Percentiles rank a stretch among this genome's conserved stretches.
These are phyloP conservation scores for Epichloe hybrida DNA, from an alignment of 2,329 filamentous ascomycete species.

Conservation along the genomic window DNA sequence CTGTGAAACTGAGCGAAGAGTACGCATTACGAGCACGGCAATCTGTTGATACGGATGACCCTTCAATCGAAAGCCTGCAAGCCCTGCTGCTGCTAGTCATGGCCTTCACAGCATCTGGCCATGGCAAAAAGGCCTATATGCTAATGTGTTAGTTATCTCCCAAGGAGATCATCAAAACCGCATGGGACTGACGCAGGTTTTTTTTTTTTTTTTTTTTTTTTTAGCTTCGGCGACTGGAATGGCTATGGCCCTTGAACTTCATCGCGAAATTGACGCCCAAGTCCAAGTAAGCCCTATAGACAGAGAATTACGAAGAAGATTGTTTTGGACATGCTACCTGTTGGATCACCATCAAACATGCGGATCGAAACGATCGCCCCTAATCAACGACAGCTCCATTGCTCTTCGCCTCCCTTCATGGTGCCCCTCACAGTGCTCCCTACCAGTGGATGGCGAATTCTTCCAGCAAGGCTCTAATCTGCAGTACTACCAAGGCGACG, in stretches of 20 bases:
- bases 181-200: neutral
- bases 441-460: slow-evolving; percentile 62
- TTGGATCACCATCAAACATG: slow-evolving; percentile 74
- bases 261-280: slow-evolving; percentile 57
- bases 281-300: slow-evolving; percentile 52
- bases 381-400: slow-evolving; percentile 66
- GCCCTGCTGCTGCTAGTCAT: slow-evolving; percentile 61
- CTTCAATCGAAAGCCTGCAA: slow-evolving; percentile 65
- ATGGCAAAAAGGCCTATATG: slow-evolving; percentile 81
- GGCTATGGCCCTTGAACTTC: slow-evolving; percentile 68
- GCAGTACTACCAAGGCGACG: slow-evolving; percentile 54
- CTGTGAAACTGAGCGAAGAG: slow-evolving; percentile 56
- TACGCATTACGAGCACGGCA: slow-evolving; percentile 56
- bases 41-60: slow-evolving; percentile 67
- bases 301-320: slow-evolving; percentile 60
- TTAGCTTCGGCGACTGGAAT: slow-evolving; percentile 45
- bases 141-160: slow-evolving; percentile 45
- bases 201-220: too few species aligned
- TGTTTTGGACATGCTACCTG: slow-evolving; percentile 83
- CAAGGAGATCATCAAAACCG: neutral
- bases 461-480: slow-evolving; percentile 70
- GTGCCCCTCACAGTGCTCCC: slow-evolving; percentile 45
- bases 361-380: slow-evolving; percentile 68
- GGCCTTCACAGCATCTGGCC: slow-evolving; percentile 63
- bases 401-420: slow-evolving; percentile 63